Conservation (phyloP, 2,329 filamentous ascomycete genomes). For the Dactylellina parvicollis region DNA sequence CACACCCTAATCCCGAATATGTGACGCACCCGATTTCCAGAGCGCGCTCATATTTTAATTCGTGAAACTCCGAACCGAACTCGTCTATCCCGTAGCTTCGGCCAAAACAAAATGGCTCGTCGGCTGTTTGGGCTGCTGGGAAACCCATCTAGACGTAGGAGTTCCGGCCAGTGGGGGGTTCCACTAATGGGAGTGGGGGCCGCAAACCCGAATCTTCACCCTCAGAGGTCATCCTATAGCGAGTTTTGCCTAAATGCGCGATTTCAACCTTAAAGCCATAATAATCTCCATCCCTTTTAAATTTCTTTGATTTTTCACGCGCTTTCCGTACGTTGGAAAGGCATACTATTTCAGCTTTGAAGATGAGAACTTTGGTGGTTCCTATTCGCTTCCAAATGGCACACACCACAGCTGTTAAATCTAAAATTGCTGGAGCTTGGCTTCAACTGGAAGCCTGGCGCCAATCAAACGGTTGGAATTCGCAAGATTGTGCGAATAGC, state of each 20-base stretch:
- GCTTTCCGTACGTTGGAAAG: conserved; percentile 35
- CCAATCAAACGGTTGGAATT: conserved; percentile 39
- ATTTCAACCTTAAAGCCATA: conserved; percentile 50
- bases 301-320: conserved; percentile 36
- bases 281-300: conserved; percentile 30
- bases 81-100: conserved; percentile 35
- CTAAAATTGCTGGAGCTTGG: conserved; percentile 10
- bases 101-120: conserved; percentile 48
- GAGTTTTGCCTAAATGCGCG: conserved; percentile 54
- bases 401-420: background rate
- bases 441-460: background rate
- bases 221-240: background rate
- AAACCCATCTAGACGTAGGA: conserved; percentile 9
- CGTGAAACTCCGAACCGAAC: conserved; percentile 43
- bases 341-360: background rate
- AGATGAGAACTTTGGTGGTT: background rate
- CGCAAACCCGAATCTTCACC: conserved; percentile 44
- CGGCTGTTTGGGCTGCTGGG: conserved; percentile 48
- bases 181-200: conserved; percentile 51
- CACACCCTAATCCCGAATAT: conserved; percentile 33
- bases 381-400: conserved; percentile 25
- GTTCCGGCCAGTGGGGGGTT: conserved; percentile 38
- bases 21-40: conserved; percentile 32
- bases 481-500: background rate
- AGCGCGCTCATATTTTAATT: conserved; percentile 3